Conservation (phyloP, 1,139 yeast genomes). For the Debaryomyces singareniensis region DNA sequence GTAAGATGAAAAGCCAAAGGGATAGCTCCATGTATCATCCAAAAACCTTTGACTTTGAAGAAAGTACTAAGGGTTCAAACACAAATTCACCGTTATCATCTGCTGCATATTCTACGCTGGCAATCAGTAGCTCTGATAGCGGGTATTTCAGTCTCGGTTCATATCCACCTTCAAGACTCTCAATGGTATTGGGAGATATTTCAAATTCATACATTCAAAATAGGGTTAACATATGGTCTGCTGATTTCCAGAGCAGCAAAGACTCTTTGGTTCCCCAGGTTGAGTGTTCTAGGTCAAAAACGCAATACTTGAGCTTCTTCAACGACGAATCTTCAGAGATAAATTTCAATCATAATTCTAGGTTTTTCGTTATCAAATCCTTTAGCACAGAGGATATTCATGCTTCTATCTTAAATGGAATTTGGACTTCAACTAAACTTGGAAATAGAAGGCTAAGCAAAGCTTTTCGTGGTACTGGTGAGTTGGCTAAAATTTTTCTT, state of each 20-base stretch:
- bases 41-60: too few species aligned
- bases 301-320: background rate
- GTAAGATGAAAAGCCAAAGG: too few species aligned
- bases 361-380: conserved; percentile 54
- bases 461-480: conserved; percentile 12
- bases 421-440: conserved; percentile 56
- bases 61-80: too few species aligned
- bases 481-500: conserved; percentile 31
- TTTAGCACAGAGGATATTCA: conserved; percentile 42
- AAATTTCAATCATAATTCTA: conserved; percentile 14
- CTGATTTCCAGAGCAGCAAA: conserved; percentile 6
- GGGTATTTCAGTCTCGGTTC: conserved; percentile 15
- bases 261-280: conserved; percentile 4
- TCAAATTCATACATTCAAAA: background rate
- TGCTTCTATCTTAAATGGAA: conserved; percentile 41
- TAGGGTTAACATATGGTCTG: conserved; percentile 20
- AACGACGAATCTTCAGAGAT: conserved; percentile 1
- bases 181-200: conserved; percentile 7
- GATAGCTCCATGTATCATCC: too few species aligned
- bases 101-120: conserved; percentile 3
- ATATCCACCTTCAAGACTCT: conserved; percentile 13
- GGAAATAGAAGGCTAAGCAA: conserved; percentile 49
- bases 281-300: background rate
- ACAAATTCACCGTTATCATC: too few species aligned
- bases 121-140: background rate